Base-by-base conservation (phyloP, 768 basidiomycete species). In the Suillus discolor region DNA sequence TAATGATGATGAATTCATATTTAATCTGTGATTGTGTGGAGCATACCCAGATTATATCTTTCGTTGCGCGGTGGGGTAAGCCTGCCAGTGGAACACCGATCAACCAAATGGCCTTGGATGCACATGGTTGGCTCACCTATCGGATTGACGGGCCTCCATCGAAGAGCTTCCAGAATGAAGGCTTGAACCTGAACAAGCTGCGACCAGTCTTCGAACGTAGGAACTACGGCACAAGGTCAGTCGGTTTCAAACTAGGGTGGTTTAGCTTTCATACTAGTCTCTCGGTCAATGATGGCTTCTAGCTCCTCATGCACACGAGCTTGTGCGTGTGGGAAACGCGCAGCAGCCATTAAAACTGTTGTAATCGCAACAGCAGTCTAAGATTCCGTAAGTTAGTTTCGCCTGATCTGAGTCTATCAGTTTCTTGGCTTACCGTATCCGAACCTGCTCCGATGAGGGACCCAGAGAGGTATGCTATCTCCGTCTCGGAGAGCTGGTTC, bases 391-490 rank as follows among this genome's bases (percentile, higher is more conserved):
- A 20, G 39, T 60, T 42, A 20, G 41, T 18, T 13, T 4, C 0
- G 6, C 2, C 11, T 41, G 1, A 7, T 28, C 2, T 7, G 12
- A 38, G 36, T 38, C 36, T 38, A 28, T 31, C 18, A 1, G 3
- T 31, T 6, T 28, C 3, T 54, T 41, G 28, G 65, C 74, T 45
- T 54, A 77, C 79, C 5, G 88, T 88, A 65, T 88, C 88, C 1
- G 84, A 83, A 0, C 87, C 87, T 23, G 88, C 88, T 25, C 87
- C 88, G 53, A 88, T 86, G 75, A 89, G 84, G 11, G 83, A 83
- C 1, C 88, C 88, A 2, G 84, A 83, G 28, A 89, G 80, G 72
- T 85, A 89, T 0, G 87, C 83, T 0, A 80, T 81, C 67, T 89
- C 87, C 18, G 80, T 74, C 63, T 85, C 81, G 6, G 81, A 80